Percentiles rank a stretch among this genome's conserved stretches.
phyloP scores from a whole-genome alignment of 1,284 basidiomycete genomes.

The Austroboletus niveus region DNA sequence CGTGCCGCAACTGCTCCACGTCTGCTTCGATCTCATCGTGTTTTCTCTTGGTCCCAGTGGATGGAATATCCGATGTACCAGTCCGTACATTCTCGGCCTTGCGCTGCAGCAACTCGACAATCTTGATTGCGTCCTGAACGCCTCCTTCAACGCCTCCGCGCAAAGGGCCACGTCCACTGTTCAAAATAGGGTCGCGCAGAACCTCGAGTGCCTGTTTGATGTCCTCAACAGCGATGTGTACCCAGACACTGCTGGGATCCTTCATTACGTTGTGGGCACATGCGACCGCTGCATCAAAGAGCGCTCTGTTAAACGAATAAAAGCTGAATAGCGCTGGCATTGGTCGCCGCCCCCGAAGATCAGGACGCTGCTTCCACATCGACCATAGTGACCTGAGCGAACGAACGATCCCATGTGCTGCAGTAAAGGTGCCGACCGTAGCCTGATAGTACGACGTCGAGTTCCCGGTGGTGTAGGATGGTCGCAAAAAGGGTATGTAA shows the following conservation, averaged over 20 bases:
- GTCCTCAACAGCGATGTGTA: slow-evolving; percentile 48
- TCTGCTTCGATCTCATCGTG: slow-evolving; percentile 45
- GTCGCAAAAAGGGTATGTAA: slow-evolving; percentile 63
- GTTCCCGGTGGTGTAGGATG: slow-evolving; percentile 22
- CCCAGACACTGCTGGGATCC: slow-evolving; percentile 47
- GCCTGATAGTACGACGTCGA: slow-evolving; percentile 43
- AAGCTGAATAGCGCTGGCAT: slow-evolving; percentile 50
- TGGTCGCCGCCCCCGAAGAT: slow-evolving; percentile 23
- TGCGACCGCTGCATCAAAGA: slow-evolving; percentile 63
- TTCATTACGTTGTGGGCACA: slow-evolving; percentile 58
- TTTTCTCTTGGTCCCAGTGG: slow-evolving; percentile 52
- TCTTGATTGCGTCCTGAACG: slow-evolving; percentile 39
- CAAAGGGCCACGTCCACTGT: slow-evolving; percentile 31
- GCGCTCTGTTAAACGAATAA: slow-evolving; percentile 55
- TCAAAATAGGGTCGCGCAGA: slow-evolving; percentile 36
- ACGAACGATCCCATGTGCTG: slow-evolving; percentile 57
- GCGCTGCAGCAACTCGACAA: slow-evolving; percentile 49
- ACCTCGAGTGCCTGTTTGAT: slow-evolving; percentile 50
- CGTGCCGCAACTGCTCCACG: slow-evolving; percentile 28
- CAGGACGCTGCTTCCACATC: slow-evolving; percentile 37
- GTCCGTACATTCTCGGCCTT: slow-evolving; percentile 42
- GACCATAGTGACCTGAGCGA: slow-evolving; percentile 44
- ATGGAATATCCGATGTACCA: slow-evolving; percentile 11
- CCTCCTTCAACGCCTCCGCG: slow-evolving; percentile 35
- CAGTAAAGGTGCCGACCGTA: slow-evolving; percentile 53